A percentile compares a stretch with the other conserved stretches of the same genome.
Conservation (phyloP, 306 rosid species). For the Corylus americana region DNA sequence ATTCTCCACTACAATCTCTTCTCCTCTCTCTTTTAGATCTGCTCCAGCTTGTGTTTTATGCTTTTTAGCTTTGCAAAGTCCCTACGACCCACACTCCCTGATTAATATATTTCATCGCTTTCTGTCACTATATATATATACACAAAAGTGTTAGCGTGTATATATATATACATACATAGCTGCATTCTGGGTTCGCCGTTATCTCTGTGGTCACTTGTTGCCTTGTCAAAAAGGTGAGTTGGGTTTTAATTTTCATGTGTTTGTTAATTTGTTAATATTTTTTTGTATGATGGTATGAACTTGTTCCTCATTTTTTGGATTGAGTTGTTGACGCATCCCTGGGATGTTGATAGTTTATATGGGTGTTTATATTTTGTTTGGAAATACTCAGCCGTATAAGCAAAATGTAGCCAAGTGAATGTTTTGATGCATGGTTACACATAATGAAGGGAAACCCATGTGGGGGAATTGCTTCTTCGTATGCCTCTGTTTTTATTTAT, state of each 20-base stretch:
- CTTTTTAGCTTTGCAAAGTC: constrained; percentile 29
- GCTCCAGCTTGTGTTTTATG: constrained; percentile 23
- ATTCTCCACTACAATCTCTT: constrained; percentile 54
- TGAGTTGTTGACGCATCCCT: neutral
- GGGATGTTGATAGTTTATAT: neutral
- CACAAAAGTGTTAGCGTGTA: neutral
- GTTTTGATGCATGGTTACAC: neutral
- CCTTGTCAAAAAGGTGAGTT: constrained; percentile 17
- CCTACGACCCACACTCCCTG: constrained; percentile 2
- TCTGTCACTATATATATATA: neutral
- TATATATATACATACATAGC: neutral
- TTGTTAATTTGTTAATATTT: neutral
- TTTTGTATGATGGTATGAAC: constrained; percentile 11
- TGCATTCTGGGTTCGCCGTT: constrained; percentile 35
- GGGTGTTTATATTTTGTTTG: neutral
- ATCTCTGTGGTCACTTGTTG: constrained; percentile 13
- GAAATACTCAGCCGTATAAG: neutral
- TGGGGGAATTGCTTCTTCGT: neutral
- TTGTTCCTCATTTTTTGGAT: neutral
- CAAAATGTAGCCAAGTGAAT: neutral
- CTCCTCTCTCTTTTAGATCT: constrained; percentile 19
- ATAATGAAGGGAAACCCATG: neutral
- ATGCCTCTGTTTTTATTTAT: neutral
- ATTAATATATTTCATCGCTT: neutral
- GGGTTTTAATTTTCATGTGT: constrained; percentile 15